Percentiles rank a stretch among this genome's conserved stretches.
Conservation (phyloP, 495 filamentous ascomycete species). For the Bombardia bombarda region DNA sequence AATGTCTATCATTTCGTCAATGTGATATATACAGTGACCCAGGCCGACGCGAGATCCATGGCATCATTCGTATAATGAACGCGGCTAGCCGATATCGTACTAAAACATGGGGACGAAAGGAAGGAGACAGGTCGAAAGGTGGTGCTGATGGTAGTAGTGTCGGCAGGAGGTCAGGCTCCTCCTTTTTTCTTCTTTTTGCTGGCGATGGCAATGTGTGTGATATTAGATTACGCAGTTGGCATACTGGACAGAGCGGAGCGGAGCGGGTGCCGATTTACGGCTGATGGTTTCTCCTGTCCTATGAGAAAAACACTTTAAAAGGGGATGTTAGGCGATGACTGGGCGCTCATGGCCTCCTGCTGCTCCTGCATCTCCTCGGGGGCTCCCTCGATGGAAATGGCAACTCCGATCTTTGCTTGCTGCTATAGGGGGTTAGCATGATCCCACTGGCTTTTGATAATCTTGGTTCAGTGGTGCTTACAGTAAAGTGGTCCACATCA, state of each 20-base stretch:
- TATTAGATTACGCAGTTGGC: constrained; percentile 20
- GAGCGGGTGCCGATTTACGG: constrained; percentile 7
- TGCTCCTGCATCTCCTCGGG: constrained; percentile 87
- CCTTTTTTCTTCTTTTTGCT: constrained; percentile 2
- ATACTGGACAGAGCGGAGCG: constrained; percentile 7
- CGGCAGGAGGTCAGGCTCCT: background rate
- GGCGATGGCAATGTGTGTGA: constrained; percentile 1
- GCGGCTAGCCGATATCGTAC: constrained; percentile 2
- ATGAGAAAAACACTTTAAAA: constrained; percentile 32
- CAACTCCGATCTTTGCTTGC: constrained; percentile 88
- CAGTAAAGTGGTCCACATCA: constrained; percentile 94
- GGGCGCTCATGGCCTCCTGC: constrained; percentile 54
- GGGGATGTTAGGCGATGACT: constrained; percentile 45
- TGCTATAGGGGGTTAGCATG: constrained; percentile 52
- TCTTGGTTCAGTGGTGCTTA: constrained; percentile 37
- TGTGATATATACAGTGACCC: constrained; percentile 11
- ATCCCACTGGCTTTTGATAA: background rate
- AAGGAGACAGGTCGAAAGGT: constrained; percentile 1
- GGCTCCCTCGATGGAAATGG: constrained; percentile 86
- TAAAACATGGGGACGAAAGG: constrained; percentile 4
- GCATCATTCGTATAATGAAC: constrained; percentile 5
- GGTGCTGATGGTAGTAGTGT: background rate
- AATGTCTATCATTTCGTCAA: constrained; percentile 11
- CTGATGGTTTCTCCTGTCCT: background rate
- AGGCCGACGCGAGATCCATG: constrained; percentile 2